A percentile compares a stretch with the other conserved stretches of the same genome.
Conservation (phyloP, 805 yeast species). For the Saturnispora besseyi region DNA sequence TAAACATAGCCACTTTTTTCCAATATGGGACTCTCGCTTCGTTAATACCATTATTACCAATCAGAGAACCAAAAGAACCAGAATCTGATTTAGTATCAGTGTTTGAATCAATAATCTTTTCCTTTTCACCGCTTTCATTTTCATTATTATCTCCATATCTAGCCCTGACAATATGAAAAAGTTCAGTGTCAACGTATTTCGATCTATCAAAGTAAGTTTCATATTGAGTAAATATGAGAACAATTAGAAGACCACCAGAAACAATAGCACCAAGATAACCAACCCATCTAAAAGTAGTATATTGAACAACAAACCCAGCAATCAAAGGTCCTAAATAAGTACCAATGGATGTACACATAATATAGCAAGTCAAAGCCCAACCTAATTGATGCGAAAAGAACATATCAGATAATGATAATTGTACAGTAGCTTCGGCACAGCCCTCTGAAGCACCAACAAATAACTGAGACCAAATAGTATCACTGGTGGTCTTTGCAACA, state of each 20-base stretch:
- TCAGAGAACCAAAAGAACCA: constrained; percentile 3
- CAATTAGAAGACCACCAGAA: constrained; percentile 47
- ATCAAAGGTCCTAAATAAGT: constrained; percentile 72
- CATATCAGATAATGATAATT: constrained; percentile 59
- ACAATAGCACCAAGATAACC: constrained; percentile 60
- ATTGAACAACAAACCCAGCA: constrained; percentile 61
- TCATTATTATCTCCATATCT: constrained; percentile 2
- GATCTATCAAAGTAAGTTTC: constrained; percentile 61
- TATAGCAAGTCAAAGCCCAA: constrained; percentile 61
- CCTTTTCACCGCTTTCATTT: constrained; percentile 3
- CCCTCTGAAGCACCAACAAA: constrained; percentile 77
- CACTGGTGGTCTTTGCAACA: constrained; percentile 40
- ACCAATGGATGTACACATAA: constrained; percentile 66
- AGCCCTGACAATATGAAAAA: neutral
- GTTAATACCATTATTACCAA: constrained; percentile 30
- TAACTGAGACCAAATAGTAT: constrained; percentile 68
- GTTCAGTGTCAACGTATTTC: constrained; percentile 23
- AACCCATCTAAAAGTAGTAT: constrained; percentile 68
- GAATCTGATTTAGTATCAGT: constrained; percentile 5
- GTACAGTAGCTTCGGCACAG: constrained; percentile 68
- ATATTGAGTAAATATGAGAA: constrained; percentile 53
- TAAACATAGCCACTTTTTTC: constrained; percentile 39
- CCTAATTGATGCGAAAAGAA: constrained; percentile 74
- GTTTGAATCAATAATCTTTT: neutral
- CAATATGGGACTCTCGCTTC: constrained; percentile 37